A percentile compares a stretch with the other conserved stretches of the same genome.
Conservation (phyloP, 495 filamentous ascomycete species). For the Xylaria sp. region DNA sequence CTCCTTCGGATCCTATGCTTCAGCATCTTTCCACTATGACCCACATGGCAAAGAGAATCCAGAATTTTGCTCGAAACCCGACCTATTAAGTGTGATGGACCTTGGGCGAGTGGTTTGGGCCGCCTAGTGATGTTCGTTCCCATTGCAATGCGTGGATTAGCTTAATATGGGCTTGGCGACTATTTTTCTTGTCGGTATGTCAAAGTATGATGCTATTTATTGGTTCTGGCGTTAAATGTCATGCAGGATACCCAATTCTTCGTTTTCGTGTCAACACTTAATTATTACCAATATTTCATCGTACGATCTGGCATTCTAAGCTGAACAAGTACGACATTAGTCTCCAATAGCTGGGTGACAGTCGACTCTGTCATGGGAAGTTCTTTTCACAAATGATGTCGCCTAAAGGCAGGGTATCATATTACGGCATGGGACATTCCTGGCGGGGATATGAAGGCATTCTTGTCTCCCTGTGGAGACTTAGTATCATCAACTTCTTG, state of each 20-base stretch:
- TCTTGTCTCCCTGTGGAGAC: not conserved
- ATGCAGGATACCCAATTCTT: conserved; percentile 20
- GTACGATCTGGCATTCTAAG: conserved; percentile 7
- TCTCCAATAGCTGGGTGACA: not conserved
- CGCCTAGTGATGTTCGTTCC: not conserved
- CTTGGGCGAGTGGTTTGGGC: not conserved
- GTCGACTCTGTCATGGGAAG: not conserved
- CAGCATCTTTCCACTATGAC: conserved; percentile 36
- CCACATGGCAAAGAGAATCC: conserved; percentile 34
- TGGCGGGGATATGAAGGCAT: not conserved
- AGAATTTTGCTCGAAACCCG: conserved; percentile 22
- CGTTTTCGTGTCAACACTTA: conserved; percentile 14
- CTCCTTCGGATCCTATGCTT: conserved; percentile 62
- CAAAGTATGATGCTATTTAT: not conserved
- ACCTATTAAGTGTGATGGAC: conserved; percentile 12
- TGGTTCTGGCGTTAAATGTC: not conserved
- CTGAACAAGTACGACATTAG: not conserved
- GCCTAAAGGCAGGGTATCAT: conserved; percentile 7
- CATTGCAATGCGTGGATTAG: not conserved
- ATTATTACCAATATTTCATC: conserved; percentile 11
- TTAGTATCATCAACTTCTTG: not conserved
- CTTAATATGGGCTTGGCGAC: not conserved
- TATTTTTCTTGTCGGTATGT: conserved; percentile 11
- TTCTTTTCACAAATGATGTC: not conserved
- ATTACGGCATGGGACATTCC: not conserved